Conservation (phyloP, 2,329 filamentous ascomycete species). For the Talaromyces islandicus region DNA sequence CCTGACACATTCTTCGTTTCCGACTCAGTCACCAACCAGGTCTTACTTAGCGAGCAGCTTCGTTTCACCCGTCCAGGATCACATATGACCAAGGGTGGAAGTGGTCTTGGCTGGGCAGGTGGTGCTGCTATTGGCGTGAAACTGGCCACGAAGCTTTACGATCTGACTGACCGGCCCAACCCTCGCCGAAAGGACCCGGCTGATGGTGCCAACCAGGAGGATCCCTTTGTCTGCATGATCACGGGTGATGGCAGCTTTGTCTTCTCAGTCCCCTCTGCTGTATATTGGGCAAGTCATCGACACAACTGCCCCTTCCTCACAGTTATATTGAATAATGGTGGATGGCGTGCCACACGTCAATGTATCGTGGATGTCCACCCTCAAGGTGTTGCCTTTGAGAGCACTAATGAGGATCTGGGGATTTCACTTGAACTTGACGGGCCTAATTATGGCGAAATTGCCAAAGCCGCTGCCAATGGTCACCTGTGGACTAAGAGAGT, state of each 20-base stretch:
- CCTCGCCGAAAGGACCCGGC: constrained; percentile 3
- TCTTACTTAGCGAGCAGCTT: constrained; percentile 18
- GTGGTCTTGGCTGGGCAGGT: constrained; percentile 72
- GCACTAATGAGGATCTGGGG: constrained; percentile 15
- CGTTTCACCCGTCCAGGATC: constrained; percentile 10
- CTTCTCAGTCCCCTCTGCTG: constrained; percentile 57
- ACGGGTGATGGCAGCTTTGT: constrained; percentile 62
- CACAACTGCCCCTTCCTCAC: constrained; percentile 60
- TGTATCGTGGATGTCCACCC: constrained; percentile 17
- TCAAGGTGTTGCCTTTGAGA: constrained; percentile 10
- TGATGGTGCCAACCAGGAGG: constrained; percentile 30
- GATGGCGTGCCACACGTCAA: constrained; percentile 54
- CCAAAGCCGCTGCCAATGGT: constrained; percentile 17
- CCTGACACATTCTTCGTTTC: constrained; percentile 64
- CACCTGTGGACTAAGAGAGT: constrained; percentile 16
- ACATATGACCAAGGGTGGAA: constrained; percentile 64
- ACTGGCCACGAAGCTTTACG: constrained; percentile 52
- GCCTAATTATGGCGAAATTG: constrained; percentile 17
- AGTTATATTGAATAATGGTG: constrained; percentile 62
- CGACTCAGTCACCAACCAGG: constrained; percentile 69
- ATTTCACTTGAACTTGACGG: constrained; percentile 17
- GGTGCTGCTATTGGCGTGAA: constrained; percentile 70
- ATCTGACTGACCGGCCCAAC: constrained; percentile 22
- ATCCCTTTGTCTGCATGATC: constrained; percentile 54
- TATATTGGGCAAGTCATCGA: constrained; percentile 61